Evolutionary conservation across 495 filamentous ascomycete species (phyloP).

Genomic region (Rhypophila decipiens): DNA sequence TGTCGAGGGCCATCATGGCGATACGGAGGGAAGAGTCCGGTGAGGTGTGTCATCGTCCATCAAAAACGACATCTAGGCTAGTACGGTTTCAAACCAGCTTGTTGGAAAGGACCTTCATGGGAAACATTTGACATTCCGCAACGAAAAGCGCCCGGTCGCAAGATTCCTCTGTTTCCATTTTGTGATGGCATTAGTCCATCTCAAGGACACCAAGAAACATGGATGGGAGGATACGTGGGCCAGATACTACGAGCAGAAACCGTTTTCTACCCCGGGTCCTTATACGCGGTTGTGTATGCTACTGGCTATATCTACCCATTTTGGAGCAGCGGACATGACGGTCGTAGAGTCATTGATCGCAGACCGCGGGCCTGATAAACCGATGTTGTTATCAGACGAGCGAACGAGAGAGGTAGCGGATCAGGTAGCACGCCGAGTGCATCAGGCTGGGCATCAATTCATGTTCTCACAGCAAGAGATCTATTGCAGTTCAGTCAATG

Average conservation of each 20-base stretch:
- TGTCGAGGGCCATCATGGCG: too few relatives aligned
- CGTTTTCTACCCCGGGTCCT: conserved; percentile 6
- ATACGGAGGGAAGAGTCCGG: too few relatives aligned
- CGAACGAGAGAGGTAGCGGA: too few relatives aligned
- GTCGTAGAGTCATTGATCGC: conserved; percentile 6
- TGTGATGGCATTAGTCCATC: conserved; percentile 6
- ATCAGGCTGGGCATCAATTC: too few relatives aligned
- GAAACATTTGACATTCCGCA: not conserved
- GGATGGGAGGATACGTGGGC: conserved; percentile 9
- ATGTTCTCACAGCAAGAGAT: too few relatives aligned
- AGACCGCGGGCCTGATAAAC: too few relatives aligned
- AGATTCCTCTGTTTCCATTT: conserved; percentile 13
- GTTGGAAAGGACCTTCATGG: conserved; percentile 4
- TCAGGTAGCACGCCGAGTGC: too few relatives aligned
- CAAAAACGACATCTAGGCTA: too few relatives aligned
- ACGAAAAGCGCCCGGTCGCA: conserved; percentile 6
- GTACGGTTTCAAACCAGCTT: too few relatives aligned
- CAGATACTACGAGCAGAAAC: conserved; percentile 6
- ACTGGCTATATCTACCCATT: conserved; percentile 7
- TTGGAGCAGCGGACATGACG: conserved; percentile 1
- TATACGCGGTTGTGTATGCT: conserved; percentile 8
- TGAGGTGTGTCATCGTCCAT: too few relatives aligned
- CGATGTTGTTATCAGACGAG: too few relatives aligned
- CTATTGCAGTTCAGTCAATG: too few relatives aligned
- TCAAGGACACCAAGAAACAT: not conserved